Conservation (phyloP, 345 rosid genomes). For the Pelargonium nanum region DNA sequence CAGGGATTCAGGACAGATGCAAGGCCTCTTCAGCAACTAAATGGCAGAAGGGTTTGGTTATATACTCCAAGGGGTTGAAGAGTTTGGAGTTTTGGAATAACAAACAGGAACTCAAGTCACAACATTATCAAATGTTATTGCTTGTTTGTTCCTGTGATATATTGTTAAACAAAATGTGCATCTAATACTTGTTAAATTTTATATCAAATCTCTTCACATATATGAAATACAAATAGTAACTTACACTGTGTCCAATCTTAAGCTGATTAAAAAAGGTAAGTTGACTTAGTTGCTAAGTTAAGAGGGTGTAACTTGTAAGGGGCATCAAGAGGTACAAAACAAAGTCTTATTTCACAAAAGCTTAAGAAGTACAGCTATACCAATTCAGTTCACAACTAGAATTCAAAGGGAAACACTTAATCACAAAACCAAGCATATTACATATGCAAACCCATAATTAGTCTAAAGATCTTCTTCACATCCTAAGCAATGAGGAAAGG, state of each 20-base stretch:
- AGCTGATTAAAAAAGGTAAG: too few relatives aligned
- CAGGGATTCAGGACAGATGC: constrained; percentile 59
- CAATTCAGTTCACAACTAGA: background rate
- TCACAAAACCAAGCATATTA: background rate
- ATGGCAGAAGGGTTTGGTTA: constrained; percentile 32
- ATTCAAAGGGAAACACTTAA: background rate
- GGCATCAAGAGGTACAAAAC: too few relatives aligned
- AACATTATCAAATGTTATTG: background rate
- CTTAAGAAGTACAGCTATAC: background rate
- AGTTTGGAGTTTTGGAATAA: background rate
- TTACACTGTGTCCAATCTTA: too few relatives aligned
- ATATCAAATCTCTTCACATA: too few relatives aligned
- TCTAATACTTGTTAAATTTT: too few relatives aligned
- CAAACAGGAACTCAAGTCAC: background rate
- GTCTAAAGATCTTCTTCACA: background rate
- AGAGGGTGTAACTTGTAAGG: too few relatives aligned
- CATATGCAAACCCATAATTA: constrained; percentile 2
- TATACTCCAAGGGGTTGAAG: constrained; percentile 31
- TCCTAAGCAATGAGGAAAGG: constrained; percentile 74
- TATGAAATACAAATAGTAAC: too few relatives aligned
- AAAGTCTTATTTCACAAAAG: background rate
- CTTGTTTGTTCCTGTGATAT: too few relatives aligned
- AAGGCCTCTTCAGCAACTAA: constrained; percentile 45
- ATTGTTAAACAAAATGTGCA: too few relatives aligned
- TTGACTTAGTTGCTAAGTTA: too few relatives aligned